A percentile compares a stretch with the other conserved stretches of the same genome.
Conservation (phyloP, 1,284 basidiomycete genomes). For the Malassezia psittaci region DNA sequence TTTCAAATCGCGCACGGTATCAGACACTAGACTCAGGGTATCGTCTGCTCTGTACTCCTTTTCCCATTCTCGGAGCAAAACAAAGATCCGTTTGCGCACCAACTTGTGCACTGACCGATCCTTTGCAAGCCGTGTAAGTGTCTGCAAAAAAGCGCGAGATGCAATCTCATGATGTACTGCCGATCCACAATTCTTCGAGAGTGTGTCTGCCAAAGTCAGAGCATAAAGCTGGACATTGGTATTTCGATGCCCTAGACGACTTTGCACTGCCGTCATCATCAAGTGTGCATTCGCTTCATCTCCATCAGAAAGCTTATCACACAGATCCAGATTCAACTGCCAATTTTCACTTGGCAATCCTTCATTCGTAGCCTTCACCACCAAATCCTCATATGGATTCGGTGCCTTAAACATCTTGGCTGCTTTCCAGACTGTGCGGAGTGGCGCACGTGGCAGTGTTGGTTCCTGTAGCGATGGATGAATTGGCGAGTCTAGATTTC, state of each 20-base stretch:
- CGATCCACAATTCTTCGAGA: conserved; percentile 76
- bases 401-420: conserved; percentile 44
- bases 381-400: conserved; percentile 86
- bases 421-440: neutral
- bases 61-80: conserved; percentile 72
- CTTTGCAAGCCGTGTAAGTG: conserved; percentile 69
- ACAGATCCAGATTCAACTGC: conserved; percentile 88
- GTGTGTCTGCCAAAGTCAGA: conserved; percentile 52
- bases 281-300: conserved; percentile 65
- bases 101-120: conserved; percentile 87
- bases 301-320: conserved; percentile 87
- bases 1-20: conserved; percentile 72
- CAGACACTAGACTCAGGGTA: conserved; percentile 78
- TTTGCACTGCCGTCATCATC: conserved; percentile 73
- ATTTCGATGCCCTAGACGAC: conserved; percentile 82
- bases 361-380: conserved; percentile 89
- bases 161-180: conserved; percentile 76
- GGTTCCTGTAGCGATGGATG: conserved; percentile 31
- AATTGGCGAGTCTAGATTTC: conserved; percentile 42
- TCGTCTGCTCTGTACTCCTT: conserved; percentile 63
- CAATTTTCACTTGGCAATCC: conserved; percentile 88
- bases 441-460: conserved; percentile 4
- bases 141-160: conserved; percentile 77
- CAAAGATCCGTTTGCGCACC: conserved; percentile 66
- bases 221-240: conserved; percentile 94